These are phyloP conservation scores for Rauvolfia tetraphylla DNA, from an alignment of 257 asterid genomes.

Conservation along the genomic window DNA sequence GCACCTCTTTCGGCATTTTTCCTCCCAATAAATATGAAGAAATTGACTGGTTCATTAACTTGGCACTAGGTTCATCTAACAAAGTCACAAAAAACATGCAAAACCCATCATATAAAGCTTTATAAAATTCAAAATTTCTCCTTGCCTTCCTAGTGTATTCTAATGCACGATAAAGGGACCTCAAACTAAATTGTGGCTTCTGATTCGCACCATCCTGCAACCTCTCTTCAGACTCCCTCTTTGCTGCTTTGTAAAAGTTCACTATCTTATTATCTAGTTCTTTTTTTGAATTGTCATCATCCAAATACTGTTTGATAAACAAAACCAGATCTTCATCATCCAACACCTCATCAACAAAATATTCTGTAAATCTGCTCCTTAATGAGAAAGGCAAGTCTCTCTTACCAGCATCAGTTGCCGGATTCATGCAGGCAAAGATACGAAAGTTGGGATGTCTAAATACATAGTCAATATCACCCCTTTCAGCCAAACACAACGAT, in stretches of 20 bases:
- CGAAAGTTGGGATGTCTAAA: conserved; percentile 68
- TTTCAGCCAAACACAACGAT: conserved; percentile 84
- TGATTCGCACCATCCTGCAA: conserved; percentile 99
- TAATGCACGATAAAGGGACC: conserved; percentile 86
- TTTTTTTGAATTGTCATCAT: conserved; percentile 40
- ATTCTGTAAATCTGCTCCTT: conserved; percentile 89
- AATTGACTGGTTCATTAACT: conserved; percentile 55
- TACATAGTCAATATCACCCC: conserved; percentile 79
- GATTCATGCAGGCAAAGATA: conserved; percentile 96
- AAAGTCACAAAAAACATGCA: conserved; percentile 75
- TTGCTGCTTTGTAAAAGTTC: conserved; percentile 74
- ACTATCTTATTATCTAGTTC: conserved; percentile 41
- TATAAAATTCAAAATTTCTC: conserved; percentile 43
- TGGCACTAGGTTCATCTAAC: conserved; percentile 71
- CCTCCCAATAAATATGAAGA: conserved; percentile 49
- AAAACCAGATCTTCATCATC: conserved; percentile 73
- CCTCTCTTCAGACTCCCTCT: conserved; percentile 64
- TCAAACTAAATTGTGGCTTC: conserved; percentile 93
- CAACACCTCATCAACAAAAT: conserved; percentile 81
- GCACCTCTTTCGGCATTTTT: conserved; percentile 33
- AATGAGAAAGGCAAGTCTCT: conserved; percentile 72
- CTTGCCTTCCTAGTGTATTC: conserved; percentile 64
- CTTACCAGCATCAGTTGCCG: conserved; percentile 99
- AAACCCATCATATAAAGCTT: conserved; percentile 84
- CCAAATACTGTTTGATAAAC: conserved; percentile 60